phyloP scores from a whole-genome alignment of 768 basidiomycete genomes.

The Hirschioporus abietinus region DNA sequence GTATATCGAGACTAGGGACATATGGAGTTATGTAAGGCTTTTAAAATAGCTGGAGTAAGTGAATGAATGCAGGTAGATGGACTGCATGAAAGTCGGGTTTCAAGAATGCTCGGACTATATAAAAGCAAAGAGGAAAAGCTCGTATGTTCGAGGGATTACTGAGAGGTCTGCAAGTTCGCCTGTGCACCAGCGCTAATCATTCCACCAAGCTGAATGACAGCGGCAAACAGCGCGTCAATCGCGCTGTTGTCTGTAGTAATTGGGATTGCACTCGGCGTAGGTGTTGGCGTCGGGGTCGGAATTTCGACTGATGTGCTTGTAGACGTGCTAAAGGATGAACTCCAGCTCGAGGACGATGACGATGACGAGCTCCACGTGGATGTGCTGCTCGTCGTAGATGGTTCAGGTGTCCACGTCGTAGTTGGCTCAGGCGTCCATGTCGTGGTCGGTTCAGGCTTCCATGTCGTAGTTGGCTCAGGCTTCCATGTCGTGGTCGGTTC shows the following conservation, averaged over 20 bases:
- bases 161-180: neutral
- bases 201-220: neutral
- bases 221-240: neutral
- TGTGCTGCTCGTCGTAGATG: neutral
- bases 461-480: slow-evolving; percentile 7
- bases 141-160: neutral
- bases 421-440: slow-evolving; percentile 13
- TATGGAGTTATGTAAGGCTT: neutral
- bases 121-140: neutral
- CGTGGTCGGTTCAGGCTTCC: slow-evolving; percentile 7
- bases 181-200: neutral
- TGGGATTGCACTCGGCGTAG: neutral
- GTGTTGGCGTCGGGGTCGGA: neutral
- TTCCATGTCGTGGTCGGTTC: slow-evolving; percentile 11
- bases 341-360: neutral
- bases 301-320: neutral
- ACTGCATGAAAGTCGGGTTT: neutral
- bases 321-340: neutral
- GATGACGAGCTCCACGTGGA: neutral
- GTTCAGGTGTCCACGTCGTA: slow-evolving; percentile 8
- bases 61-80: neutral
- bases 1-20: neutral
- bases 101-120: neutral
- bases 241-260: neutral
- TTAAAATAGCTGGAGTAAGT: neutral